These are phyloP conservation scores for Chlamydomonas schloesseri DNA, from an alignment of 139 green algal species.

Conservation along the genomic window DNA sequence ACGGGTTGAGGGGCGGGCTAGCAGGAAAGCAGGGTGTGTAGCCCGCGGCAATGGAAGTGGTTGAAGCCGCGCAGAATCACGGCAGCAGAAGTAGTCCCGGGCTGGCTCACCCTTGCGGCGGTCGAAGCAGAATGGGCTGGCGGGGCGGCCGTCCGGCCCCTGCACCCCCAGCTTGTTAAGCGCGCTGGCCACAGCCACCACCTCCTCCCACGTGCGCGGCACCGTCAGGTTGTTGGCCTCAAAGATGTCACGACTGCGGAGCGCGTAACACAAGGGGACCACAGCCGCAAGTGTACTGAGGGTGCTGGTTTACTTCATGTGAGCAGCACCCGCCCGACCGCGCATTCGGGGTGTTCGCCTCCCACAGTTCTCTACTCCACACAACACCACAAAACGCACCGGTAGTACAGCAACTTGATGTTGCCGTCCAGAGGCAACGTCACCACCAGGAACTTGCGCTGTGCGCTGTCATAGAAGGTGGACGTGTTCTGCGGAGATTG, in stretches of 20 bases:
- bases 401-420: conserved; percentile 57
- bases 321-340: too few relatives aligned
- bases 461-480: conserved; percentile 12
- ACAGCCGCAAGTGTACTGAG: too few relatives aligned
- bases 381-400: not conserved
- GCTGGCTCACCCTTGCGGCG: conserved; percentile 38
- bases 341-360: too few relatives aligned
- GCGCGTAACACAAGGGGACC: too few relatives aligned
- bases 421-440: conserved; percentile 48
- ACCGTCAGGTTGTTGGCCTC: conserved; percentile 12
- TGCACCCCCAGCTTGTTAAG: conserved; percentile 17
- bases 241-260: conserved; percentile 37
- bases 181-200: conserved; percentile 18
- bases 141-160: conserved; percentile 39
- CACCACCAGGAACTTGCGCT: conserved; percentile 33
- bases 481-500: conserved; percentile 37
- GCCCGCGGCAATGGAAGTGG: too few relatives aligned
- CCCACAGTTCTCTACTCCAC: too few relatives aligned
- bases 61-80: too few relatives aligned
- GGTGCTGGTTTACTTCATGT: too few relatives aligned
- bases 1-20: too few relatives aligned
- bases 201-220: conserved; percentile 54
- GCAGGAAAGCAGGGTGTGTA: too few relatives aligned
- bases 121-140: conserved; percentile 53
- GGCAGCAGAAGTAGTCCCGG: too few relatives aligned